Conservation (phyloP, 352 stramenopile species). For the Elongisporangium senticosum region DNA sequence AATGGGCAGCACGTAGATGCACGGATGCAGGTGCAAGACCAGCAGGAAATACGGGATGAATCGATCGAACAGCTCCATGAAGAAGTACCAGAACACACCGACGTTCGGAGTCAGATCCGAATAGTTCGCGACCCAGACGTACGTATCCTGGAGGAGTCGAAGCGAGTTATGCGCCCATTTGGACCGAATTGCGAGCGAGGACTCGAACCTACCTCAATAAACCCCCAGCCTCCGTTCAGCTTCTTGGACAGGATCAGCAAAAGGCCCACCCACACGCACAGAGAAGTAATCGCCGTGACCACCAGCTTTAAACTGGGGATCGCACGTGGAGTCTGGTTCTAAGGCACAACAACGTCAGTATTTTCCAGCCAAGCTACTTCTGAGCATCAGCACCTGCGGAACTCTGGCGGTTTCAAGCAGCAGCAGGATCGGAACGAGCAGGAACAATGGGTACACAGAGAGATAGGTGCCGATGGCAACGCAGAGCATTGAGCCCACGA, state of each 20-base stretch:
- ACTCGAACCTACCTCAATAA: constrained; percentile 57
- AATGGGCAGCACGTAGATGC: constrained; percentile 76
- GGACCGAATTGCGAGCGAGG: neutral
- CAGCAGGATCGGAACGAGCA: constrained; percentile 53
- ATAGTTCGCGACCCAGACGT: constrained; percentile 74
- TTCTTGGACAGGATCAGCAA: constrained; percentile 56
- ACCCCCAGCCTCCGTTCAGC: constrained; percentile 49
- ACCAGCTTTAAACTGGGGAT: constrained; percentile 5
- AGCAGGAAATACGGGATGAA: constrained; percentile 85
- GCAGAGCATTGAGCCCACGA: constrained; percentile 38
- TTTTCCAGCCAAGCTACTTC: constrained; percentile 5
- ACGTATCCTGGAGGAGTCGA: constrained; percentile 46
- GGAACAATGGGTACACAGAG: constrained; percentile 63
- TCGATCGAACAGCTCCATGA: constrained; percentile 85
- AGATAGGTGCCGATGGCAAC: constrained; percentile 62
- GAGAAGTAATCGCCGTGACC: constrained; percentile 9
- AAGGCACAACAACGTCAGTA: neutral
- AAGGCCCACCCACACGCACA: constrained; percentile 19
- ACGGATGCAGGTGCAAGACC: constrained; percentile 71
- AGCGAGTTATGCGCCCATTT: neutral
- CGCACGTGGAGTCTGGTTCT: neutral
- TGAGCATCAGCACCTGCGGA: constrained; percentile 7
- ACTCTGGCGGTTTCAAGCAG: constrained; percentile 24
- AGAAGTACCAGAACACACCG: constrained; percentile 88
- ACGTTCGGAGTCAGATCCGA: constrained; percentile 82